Evolutionary conservation across 2,329 filamentous ascomycete genomes (phyloP), one percentile per base, ranked within the genome.

Genomic region (Lasiodiplodia gonubiensis): DNA sequence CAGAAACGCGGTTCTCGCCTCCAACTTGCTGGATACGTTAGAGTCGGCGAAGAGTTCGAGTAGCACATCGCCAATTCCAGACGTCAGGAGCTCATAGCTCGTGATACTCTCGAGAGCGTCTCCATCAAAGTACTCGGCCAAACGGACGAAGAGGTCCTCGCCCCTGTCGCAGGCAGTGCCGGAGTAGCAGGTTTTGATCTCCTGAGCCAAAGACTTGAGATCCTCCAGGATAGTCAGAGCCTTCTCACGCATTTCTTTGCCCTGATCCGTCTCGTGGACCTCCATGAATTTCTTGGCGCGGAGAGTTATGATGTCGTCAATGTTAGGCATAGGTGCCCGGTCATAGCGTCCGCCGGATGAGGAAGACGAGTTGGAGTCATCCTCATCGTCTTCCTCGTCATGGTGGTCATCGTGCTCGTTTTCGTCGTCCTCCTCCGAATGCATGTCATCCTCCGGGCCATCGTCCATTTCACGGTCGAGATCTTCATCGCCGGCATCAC

Each of bases 81-180:
- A 98, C 35, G 92, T 93, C 64, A 98, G 87, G 37, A 99, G 83
- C 77, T 99, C 95, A 57, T 94, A 94, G 79, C 95, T 99, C 0
- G 95, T 99, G 64, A 97, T 94, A 76, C 93, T 97, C 75, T 97
- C 92, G 65, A 97, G 80, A 1, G 95, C 90, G 79, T 97, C 92
- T 0, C 90, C 89, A 73, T 96, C 91, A 73, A 99, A 99, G 75
- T 95, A 94, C 3, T 87, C 86, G 0, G 93, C 92, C 68, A 99
- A 82, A 61, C 86, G 88, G 37, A 85, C 83, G 79, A 98, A 98
- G 0, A 97, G 82, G 2, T 85, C 81, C 37, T 85, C 82, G 12
- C 91, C 92, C 49, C 86, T 74, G 1, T 73, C 73, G 16, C 74
- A 71, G 8, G 76, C 74, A 37, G 77, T 68, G 8, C 76, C 73